Evolutionary conservation across 768 basidiomycete species (phyloP).

Genomic region (Filobasidium wieringae): DNA sequence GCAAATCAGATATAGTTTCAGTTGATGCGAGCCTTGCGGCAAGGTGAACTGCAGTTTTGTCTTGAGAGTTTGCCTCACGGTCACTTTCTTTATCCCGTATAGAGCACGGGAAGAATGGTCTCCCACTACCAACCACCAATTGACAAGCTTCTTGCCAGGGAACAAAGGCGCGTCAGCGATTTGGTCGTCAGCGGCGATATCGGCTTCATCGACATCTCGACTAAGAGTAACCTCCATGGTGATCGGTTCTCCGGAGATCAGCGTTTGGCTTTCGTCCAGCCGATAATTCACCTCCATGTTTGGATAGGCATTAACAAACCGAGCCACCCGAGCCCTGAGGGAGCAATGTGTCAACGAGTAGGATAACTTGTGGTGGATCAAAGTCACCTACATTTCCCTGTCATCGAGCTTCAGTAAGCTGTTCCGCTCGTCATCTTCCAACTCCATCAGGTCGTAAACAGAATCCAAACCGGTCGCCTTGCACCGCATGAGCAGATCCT

Average conservation of each 20-base stretch:
- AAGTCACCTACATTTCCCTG: conserved; percentile 63
- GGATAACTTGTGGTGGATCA: neutral
- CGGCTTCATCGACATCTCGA: conserved; percentile 55
- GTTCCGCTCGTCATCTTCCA: conserved; percentile 84
- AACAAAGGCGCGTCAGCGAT: conserved; percentile 86
- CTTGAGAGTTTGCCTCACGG: conserved; percentile 53
- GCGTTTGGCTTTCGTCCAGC: conserved; percentile 66
- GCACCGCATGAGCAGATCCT: conserved; percentile 76
- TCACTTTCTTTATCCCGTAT: conserved; percentile 77
- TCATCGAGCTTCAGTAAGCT: conserved; percentile 71
- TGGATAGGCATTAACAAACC: conserved; percentile 91
- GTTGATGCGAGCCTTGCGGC: conserved; percentile 65
- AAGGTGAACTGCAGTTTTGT: conserved; percentile 83
- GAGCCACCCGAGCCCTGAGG: conserved; percentile 78
- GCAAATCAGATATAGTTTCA: conserved; percentile 84
- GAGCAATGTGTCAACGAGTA: neutral
- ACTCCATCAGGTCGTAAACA: conserved; percentile 96
- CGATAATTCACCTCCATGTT: conserved; percentile 84
- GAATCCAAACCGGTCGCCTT: conserved; percentile 68
- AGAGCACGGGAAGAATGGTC: conserved; percentile 60
- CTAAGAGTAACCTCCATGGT: conserved; percentile 64
- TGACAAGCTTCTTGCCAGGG: conserved; percentile 77
- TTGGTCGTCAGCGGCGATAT: conserved; percentile 57
- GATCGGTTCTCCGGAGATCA: conserved; percentile 76
- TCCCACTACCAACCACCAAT: conserved; percentile 97